Evolutionary conservation across 805 yeast species (phyloP), one percentile per base, ranked within the genome.

Genomic region (Wickerhamomyces mucosus): DNA sequence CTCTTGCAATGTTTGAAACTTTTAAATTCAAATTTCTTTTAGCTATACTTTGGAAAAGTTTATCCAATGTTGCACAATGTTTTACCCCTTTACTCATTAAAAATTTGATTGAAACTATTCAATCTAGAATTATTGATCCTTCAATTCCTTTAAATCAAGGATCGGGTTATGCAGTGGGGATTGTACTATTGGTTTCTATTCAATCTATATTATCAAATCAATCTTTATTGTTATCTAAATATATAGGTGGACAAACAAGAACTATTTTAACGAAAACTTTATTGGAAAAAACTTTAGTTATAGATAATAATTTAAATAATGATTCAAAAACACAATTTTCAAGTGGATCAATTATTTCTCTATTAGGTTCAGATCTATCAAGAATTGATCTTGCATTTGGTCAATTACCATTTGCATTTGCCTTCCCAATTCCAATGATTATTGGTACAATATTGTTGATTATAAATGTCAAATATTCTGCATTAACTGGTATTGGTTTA

Each of bases 341-440:
- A 1, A 62, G 71, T 12, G 77, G 86, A 23, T 70, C 66, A 36
- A 66, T 84, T 31, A 78, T 92, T 12, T 72, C 84, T 4, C 56
- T 82, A 51, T 65, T 83, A 56, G 78, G 88, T 23, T 75, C 88
- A 3, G 95, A 84, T 50, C 60, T 82, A 25, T 66, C 84, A 8
- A 70, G 92, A 43, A 63, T 84, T 22, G 92, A 81, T 53, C 67
- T 78, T 42, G 83, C 83, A 6, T 45, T 72, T 15, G 67, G 68
- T 3, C 77, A 75, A 44, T 72, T 73, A 43, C 76, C 75, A 12
- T n/a, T 12, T 6, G 22, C 12, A 21, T 14, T 14, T 27, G 28
- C 15, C 8, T 27, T 73, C 41, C 78, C 80, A 2, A 48, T 74
- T 10, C 67, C 79, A 6, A 49, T 77, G 30, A 65, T 61, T 9